Percentiles rank a stretch among this genome's conserved stretches.
These are phyloP conservation scores for Boletus rufocinnamomeus DNA, from an alignment of 768 basidiomycete genomes.

Conservation along the genomic window DNA sequence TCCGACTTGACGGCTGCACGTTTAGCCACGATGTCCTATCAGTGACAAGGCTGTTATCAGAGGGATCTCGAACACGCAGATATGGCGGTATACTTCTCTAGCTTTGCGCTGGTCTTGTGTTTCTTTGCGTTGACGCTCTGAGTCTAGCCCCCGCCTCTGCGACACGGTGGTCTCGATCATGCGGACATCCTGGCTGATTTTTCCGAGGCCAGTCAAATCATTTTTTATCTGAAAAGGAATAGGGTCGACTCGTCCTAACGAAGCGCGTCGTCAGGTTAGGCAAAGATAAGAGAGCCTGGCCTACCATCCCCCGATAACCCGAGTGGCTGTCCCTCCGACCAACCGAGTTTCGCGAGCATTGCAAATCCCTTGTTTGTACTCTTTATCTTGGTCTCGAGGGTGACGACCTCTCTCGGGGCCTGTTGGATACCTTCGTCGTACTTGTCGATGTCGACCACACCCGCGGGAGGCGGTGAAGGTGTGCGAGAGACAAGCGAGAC, in stretches of 20 bases:
- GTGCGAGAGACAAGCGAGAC: constrained; percentile 73
- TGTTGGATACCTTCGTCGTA: constrained; percentile 66
- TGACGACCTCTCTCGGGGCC: constrained; percentile 63
- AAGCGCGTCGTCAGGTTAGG: background rate
- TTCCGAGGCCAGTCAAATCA: constrained; percentile 79
- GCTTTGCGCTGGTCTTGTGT: constrained; percentile 72
- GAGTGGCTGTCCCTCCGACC: constrained; percentile 77
- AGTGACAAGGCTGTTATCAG: constrained; percentile 3
- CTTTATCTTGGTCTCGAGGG: constrained; percentile 81
- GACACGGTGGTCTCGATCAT: constrained; percentile 87
- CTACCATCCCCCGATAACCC: constrained; percentile 77
- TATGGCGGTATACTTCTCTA: constrained; percentile 57
- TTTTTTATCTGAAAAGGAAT: constrained; percentile 79
- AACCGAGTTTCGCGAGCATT: constrained; percentile 79
- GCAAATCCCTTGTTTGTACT: constrained; percentile 78
- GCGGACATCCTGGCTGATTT: constrained; percentile 72
- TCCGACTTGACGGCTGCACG: constrained; percentile 67
- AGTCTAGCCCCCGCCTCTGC: constrained; percentile 76
- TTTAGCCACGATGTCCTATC: constrained; percentile 63
- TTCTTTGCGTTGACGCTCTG: constrained; percentile 79
- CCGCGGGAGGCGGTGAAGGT: constrained; percentile 61
- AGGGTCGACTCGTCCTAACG: constrained; percentile 75
- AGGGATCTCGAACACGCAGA: constrained; percentile 2
- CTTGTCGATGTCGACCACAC: constrained; percentile 59
- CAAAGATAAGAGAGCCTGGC: constrained; percentile 8